Percentiles rank a stretch among this genome's conserved stretches.
Evolutionary conservation across 169 alveolate genomes (phyloP).

Genomic region (Hepatocystis sp.): DNA sequence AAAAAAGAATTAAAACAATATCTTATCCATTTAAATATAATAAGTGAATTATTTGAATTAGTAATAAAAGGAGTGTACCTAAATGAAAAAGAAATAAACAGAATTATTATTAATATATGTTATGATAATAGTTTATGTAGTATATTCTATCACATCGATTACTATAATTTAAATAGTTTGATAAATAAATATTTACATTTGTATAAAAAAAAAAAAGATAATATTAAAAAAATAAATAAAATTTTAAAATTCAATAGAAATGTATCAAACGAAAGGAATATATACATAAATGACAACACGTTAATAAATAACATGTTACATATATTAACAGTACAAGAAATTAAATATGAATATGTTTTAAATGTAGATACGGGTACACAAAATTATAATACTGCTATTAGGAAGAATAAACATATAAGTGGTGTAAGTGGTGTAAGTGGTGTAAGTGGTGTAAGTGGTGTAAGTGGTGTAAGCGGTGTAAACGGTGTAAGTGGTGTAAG

Average conservation of each 20-base stretch:
- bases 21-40: slow-evolving; percentile 21
- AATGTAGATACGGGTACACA: slow-evolving; percentile 12
- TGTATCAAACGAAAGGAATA: background rate
- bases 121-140: slow-evolving; percentile 29
- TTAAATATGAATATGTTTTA: slow-evolving; percentile 25
- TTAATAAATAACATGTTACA: slow-evolving; percentile 73
- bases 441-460: too few relatives aligned
- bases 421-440: too few relatives aligned
- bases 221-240: background rate
- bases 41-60: slow-evolving; percentile 51
- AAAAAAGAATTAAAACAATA: slow-evolving; percentile 23
- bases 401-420: too few relatives aligned
- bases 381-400: too few relatives aligned
- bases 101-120: slow-evolving; percentile 15
- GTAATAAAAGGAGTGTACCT: slow-evolving; percentile 33
- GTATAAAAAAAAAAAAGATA: slow-evolving; percentile 19
- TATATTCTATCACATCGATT: slow-evolving; percentile 19
- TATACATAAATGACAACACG: slow-evolving; percentile 58
- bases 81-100: slow-evolving; percentile 12
- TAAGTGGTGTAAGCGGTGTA: too few relatives aligned
- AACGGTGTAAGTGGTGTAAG: too few relatives aligned
- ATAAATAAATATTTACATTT: slow-evolving; percentile 4
- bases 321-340: slow-evolving; percentile 9
- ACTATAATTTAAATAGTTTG: slow-evolving; percentile 6
- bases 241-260: slow-evolving; percentile 9